A percentile compares a stretch with the other conserved stretches of the same genome.
These are phyloP conservation scores for Ophiostoma populinum DNA, from an alignment of 2,329 filamentous ascomycete genomes.

Conservation along the genomic window DNA sequence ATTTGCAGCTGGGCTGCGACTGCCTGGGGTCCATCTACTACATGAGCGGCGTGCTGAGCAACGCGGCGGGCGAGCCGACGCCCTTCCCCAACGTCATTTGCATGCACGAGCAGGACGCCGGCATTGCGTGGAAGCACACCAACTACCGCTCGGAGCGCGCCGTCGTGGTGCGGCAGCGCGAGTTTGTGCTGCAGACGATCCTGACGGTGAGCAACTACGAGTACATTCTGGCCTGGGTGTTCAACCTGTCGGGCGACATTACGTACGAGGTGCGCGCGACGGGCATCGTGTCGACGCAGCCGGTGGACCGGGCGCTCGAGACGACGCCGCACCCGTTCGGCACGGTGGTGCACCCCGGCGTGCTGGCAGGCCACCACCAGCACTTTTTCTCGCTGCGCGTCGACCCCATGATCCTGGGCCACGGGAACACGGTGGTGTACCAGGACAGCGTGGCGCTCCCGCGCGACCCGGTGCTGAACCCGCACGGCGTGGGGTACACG, in stretches of 20 bases:
- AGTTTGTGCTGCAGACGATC: conserved; percentile 51
- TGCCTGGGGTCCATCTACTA: conserved; percentile 49
- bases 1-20: conserved; percentile 50
- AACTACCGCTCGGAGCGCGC: conserved; percentile 48
- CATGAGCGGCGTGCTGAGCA: conserved; percentile 38
- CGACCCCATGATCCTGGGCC: conserved; percentile 35
- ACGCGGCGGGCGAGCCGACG: conserved; percentile 31
- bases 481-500: conserved; percentile 29
- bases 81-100: conserved; percentile 40
- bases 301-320: conserved; percentile 36
- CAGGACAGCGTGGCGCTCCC: conserved; percentile 25
- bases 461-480: conserved; percentile 24
- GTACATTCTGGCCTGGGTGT: conserved; percentile 35
- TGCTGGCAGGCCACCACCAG: conserved; percentile 52
- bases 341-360: conserved; percentile 45
- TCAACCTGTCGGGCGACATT: conserved; percentile 45
- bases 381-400: conserved; percentile 50
- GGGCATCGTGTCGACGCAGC: conserved; percentile 39
- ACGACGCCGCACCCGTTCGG: conserved; percentile 34
- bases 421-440: conserved; percentile 29
- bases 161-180: conserved; percentile 40
- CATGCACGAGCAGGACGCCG: conserved; percentile 53
- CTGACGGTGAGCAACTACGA: conserved; percentile 57
- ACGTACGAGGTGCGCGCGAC: conserved; percentile 47
- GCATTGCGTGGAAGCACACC: conserved; percentile 55